Evolutionary conservation across 2,329 filamentous ascomycete species (phyloP).

Genomic region (Fusarium sp.): DNA sequence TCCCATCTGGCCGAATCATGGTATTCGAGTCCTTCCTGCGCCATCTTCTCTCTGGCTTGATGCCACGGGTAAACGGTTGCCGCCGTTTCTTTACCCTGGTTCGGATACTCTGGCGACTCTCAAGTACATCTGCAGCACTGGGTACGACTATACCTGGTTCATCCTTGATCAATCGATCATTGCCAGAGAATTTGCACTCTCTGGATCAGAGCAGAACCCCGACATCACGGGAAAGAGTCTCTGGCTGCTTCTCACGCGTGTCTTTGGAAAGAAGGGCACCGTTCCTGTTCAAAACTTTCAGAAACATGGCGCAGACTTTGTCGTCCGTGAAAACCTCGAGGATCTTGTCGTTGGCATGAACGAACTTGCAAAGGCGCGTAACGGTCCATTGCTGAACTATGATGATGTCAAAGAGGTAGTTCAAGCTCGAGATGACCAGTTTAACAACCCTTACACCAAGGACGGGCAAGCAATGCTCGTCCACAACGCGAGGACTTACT

Average conservation of each 20-base stretch:
- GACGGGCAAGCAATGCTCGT: conserved; percentile 73
- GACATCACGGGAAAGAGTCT: conserved; percentile 70
- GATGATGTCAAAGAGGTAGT: conserved; percentile 60
- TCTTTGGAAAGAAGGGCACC: conserved; percentile 66
- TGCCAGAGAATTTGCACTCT: conserved; percentile 71
- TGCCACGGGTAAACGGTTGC: conserved; percentile 68
- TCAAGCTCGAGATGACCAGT: conserved; percentile 66
- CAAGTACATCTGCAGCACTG: conserved; percentile 69
- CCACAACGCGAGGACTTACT: conserved; percentile 67
- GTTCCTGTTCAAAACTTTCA: conserved; percentile 68
- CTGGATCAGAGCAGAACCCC: conserved; percentile 73
- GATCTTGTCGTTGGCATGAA: conserved; percentile 71
- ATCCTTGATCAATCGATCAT: conserved; percentile 69
- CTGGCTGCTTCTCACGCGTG: conserved; percentile 62
- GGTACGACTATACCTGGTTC: conserved; percentile 74
- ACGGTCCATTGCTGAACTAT: conserved; percentile 61
- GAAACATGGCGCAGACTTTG: conserved; percentile 69
- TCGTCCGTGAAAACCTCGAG: conserved; percentile 66
- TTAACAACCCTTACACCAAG: conserved; percentile 68
- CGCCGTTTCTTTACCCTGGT: conserved; percentile 68
- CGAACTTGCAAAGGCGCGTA: conserved; percentile 59
- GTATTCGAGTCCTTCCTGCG: conserved; percentile 70
- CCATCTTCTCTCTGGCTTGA: conserved; percentile 74
- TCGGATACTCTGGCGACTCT: conserved; percentile 69
- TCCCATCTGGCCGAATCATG: conserved; percentile 71